Percentiles rank a stretch among this genome's conserved stretches.
Conservation (phyloP, 768 basidiomycete species). For the Leucocoprinus leucothites region DNA sequence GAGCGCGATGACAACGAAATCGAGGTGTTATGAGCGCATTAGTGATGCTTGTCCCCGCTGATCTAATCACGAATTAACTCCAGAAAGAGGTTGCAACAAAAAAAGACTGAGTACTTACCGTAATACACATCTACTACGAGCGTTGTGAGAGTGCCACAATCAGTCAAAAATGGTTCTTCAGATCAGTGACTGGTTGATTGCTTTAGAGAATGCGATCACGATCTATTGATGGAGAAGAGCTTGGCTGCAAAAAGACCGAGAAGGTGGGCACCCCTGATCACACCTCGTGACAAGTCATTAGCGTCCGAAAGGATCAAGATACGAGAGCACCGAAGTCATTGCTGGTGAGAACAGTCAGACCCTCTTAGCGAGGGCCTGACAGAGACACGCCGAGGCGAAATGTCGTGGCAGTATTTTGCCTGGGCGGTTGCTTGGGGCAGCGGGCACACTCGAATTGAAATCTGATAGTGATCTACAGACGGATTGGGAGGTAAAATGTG, state of each 20-base stretch:
- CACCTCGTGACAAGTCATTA: conserved; percentile 29
- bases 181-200: conserved; percentile 17
- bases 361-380: conserved; percentile 16
- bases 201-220: conserved; percentile 26
- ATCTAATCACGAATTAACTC: background rate
- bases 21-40: conserved; percentile 7
- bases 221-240: conserved; percentile 24
- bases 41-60: conserved; percentile 1
- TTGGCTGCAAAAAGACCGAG: conserved; percentile 23
- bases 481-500: too few species aligned
- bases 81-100: background rate
- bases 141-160: conserved; percentile 34
- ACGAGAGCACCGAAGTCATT: conserved; percentile 14
- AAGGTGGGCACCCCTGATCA: conserved; percentile 30
- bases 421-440: background rate
- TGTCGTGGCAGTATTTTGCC: conserved; percentile 10
- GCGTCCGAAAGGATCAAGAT: conserved; percentile 19
- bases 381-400: conserved; percentile 12
- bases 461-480: conserved; percentile 11
- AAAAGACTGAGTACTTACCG: background rate
- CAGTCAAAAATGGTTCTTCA: conserved; percentile 25
- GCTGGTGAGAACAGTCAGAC: conserved; percentile 19
- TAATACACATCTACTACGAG: conserved; percentile 14
- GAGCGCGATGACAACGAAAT: conserved; percentile 2
- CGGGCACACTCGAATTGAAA: background rate